Evolutionary conservation across 1,139 yeast genomes (phyloP).

Genomic region (Pichia sp.): DNA sequence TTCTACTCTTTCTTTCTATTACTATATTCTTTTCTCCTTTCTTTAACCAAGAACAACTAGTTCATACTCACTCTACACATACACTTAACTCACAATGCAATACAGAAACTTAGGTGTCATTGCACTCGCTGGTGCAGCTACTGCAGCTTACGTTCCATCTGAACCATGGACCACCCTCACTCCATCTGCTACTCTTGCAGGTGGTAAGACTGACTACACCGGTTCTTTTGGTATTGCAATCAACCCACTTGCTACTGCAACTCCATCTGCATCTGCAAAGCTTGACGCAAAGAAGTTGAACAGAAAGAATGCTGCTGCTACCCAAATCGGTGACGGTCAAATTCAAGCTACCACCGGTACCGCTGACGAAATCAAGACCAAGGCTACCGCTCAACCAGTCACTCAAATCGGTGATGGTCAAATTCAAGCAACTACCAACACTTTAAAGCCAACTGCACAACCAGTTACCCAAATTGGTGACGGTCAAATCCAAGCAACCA

Average conservation of each 20-base stretch:
- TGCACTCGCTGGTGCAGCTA: constrained; percentile 39
- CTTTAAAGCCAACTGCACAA: constrained; percentile 7
- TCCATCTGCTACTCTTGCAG: constrained; percentile 49
- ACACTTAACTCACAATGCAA: constrained; percentile 27
- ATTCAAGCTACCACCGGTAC: constrained; percentile 30
- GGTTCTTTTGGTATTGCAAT: constrained; percentile 66
- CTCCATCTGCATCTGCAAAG: constrained; percentile 28
- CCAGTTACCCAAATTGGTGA: constrained; percentile 19
- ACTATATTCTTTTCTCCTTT: background rate
- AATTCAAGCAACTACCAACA: constrained; percentile 32
- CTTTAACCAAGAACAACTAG: background rate
- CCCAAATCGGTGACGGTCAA: constrained; percentile 32
- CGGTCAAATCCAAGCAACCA: constrained; percentile 27
- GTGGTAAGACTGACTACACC: constrained; percentile 56
- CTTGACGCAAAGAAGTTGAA: constrained; percentile 22
- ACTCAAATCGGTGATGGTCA: constrained; percentile 39
- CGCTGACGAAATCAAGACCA: constrained; percentile 26
- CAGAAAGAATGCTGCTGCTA: constrained; percentile 25
- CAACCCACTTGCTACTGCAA: constrained; percentile 39
- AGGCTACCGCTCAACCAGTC: constrained; percentile 22
- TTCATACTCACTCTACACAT: background rate
- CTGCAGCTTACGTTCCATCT: constrained; percentile 62
- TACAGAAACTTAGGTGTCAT: constrained; percentile 25
- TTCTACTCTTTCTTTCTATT: background rate
- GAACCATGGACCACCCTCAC: constrained; percentile 72